phyloP scores from a whole-genome alignment of 1,284 basidiomycete species.

The Thecaphora frezii region DNA sequence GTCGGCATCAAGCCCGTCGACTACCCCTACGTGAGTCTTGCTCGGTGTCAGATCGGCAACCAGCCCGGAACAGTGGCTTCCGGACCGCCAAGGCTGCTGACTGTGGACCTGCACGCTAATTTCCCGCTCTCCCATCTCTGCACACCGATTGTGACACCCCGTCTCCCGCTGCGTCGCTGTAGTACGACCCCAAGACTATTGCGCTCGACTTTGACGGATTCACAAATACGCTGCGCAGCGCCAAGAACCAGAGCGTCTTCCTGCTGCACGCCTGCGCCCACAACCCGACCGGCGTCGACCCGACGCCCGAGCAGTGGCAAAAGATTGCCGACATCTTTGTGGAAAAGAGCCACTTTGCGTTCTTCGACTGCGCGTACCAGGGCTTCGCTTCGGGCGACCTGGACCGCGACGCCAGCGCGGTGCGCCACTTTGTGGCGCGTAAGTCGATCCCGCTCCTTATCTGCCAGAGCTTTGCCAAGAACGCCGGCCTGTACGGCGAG shows the following conservation, averaged over 20 bases:
- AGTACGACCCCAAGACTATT: constrained; percentile 83
- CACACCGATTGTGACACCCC: too few relatives aligned
- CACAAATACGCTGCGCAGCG: constrained; percentile 64
- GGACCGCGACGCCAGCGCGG: constrained; percentile 85
- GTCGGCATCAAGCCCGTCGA: constrained; percentile 76
- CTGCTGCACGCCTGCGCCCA: constrained; percentile 91
- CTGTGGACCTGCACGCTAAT: too few relatives aligned
- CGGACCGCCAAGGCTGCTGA: too few relatives aligned
- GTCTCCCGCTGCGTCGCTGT: background rate
- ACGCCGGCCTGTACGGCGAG: constrained; percentile 87
- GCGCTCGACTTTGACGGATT: constrained; percentile 81
- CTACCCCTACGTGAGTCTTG: constrained; percentile 74
- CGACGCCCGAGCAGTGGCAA: constrained; percentile 85
- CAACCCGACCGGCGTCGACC: constrained; percentile 91
- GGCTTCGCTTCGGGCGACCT: constrained; percentile 86
- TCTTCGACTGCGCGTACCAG: constrained; percentile 95
- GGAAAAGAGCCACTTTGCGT: constrained; percentile 78
- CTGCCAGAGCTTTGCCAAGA: constrained; percentile 96
- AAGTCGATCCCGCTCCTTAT: constrained; percentile 76
- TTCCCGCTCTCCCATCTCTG: too few relatives aligned
- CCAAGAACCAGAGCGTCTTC: constrained; percentile 77
- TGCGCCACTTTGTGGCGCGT: constrained; percentile 79
- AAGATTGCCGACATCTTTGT: constrained; percentile 75
- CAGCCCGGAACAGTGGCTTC: too few relatives aligned
- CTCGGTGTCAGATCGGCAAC: constrained; percentile 1